Percentiles rank a stretch among this genome's conserved stretches.
phyloP scores from a whole-genome alignment of 2,329 filamentous ascomycete species.

The Dactylellina parvicollis region DNA sequence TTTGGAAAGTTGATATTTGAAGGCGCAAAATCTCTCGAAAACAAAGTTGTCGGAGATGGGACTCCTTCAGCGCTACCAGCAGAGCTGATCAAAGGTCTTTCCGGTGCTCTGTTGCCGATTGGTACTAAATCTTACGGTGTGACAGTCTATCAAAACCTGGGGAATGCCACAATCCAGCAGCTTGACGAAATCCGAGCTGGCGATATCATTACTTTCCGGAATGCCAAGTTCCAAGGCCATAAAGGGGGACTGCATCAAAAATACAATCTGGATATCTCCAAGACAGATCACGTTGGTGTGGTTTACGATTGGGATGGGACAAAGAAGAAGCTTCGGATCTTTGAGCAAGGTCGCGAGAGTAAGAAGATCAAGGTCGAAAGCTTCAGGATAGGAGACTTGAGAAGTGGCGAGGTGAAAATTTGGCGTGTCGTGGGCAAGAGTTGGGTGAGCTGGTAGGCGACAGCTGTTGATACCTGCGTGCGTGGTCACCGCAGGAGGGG shows the following conservation, averaged over 20 bases:
- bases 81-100: constrained; percentile 78
- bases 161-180: constrained; percentile 89
- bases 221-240: constrained; percentile 93
- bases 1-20: constrained; percentile 83
- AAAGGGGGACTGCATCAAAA: constrained; percentile 95
- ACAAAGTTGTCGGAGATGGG: constrained; percentile 84
- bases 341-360: constrained; percentile 93
- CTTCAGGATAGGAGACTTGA: constrained; percentile 89
- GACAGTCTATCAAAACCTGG: constrained; percentile 91
- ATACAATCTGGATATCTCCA: constrained; percentile 86
- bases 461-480: background rate
- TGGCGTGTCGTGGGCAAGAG: constrained; percentile 92
- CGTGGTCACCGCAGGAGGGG: background rate
- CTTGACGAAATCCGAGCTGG: constrained; percentile 92
- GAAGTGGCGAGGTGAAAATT: constrained; percentile 93
- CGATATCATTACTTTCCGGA: constrained; percentile 91
- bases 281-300: constrained; percentile 83
- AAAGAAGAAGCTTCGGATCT: constrained; percentile 95
- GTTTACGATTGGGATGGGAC: constrained; percentile 98
- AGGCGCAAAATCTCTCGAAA: constrained; percentile 76
- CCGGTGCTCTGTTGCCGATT: constrained; percentile 79
- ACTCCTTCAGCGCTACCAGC: constrained; percentile 79
- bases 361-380: constrained; percentile 94
- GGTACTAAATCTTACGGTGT: constrained; percentile 91
- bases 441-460: constrained; percentile 87